Evolutionary conservation across 192 early-diverging fungal genomes (phyloP).

Genomic region (Entomortierella beljakovae): DNA sequence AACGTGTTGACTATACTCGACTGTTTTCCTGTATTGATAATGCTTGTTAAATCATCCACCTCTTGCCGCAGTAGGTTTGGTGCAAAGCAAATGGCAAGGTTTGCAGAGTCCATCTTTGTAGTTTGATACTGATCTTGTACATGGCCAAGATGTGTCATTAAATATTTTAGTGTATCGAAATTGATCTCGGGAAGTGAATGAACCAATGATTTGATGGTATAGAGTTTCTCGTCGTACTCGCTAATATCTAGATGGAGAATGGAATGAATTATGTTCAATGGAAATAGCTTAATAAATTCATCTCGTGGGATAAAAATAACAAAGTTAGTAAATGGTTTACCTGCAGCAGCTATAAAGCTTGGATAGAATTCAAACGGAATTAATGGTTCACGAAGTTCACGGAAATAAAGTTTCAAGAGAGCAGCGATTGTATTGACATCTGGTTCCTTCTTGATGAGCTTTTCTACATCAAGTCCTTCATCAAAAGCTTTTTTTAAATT

Average conservation of each 20-base stretch:
- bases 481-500: conserved; percentile 66
- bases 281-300: too few species aligned
- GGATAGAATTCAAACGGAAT: conserved; percentile 79
- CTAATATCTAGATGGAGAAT: conserved; percentile 43
- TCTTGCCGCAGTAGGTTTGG: conserved; percentile 77
- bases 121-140: conserved; percentile 72
- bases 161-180: conserved; percentile 65
- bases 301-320: not conserved
- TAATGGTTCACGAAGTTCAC: conserved; percentile 77
- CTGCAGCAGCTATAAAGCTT: conserved; percentile 74
- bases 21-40: conserved; percentile 76
- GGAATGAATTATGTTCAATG: not conserved
- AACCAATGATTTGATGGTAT: conserved; percentile 73
- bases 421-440: conserved; percentile 79
- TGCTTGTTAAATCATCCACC: conserved; percentile 66
- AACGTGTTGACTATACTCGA: conserved; percentile 77
- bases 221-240: conserved; percentile 78
- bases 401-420: conserved; percentile 80
- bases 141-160: conserved; percentile 74
- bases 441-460: conserved; percentile 65
- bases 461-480: conserved; percentile 59
- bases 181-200: conserved; percentile 73
- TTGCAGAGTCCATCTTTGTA: conserved; percentile 94
- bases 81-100: conserved; percentile 91
- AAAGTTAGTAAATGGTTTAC: conserved; percentile 24